Base-by-base conservation (phyloP, 345 rosid genomes). In the rapeseed (Brassica napus) region DNA sequence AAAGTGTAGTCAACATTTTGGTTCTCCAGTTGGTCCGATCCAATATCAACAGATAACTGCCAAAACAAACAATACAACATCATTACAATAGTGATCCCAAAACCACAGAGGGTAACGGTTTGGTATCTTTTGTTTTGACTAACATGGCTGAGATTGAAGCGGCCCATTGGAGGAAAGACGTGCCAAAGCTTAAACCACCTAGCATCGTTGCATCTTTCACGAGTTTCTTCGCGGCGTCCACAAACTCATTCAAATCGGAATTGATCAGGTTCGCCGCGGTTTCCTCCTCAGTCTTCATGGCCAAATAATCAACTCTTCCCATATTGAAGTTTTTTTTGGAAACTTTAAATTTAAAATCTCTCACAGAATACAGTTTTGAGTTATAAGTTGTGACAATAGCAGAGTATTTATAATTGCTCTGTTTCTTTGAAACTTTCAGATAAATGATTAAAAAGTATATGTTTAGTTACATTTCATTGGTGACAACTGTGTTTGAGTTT, bases 1-100 rank as follows among this genome's bases (percentile, higher is more conserved):
- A 69, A 66, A 93, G 97, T 6, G 96, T 82, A 4, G 98, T 91
- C 77, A 95, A 82, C 87, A 95, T 95, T 83, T 95, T 95, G 62
- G 95, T 91, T 83, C 84, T 94, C 98, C 97, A 94, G 72, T 92
- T 94, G 23, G 98, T 95, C 65, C 96, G 92, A 69, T 95, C 99
- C 84, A 95, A 69, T 72, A 95, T 84, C 94, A 93, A 81, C 69
- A 95, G 76, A 78, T 93, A 95, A 42, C 97, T 93, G 86, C 82
- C 47, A 65, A 65, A 74, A 9, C 47, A 63, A 69, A 82, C 44
- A 49, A 34, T 23, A 39, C 18, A 60, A 39, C 44, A 68, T 63
- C 61, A 74, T 74, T 8, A 35, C 12, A 58, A 21, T 3, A 61
- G 49, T 28, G 71, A 44, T 68, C 37, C 6, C n/a, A 55, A 39